phyloP scores from a whole-genome alignment of 192 early-diverging fungal species.

The Coemansia aciculifera region DNA sequence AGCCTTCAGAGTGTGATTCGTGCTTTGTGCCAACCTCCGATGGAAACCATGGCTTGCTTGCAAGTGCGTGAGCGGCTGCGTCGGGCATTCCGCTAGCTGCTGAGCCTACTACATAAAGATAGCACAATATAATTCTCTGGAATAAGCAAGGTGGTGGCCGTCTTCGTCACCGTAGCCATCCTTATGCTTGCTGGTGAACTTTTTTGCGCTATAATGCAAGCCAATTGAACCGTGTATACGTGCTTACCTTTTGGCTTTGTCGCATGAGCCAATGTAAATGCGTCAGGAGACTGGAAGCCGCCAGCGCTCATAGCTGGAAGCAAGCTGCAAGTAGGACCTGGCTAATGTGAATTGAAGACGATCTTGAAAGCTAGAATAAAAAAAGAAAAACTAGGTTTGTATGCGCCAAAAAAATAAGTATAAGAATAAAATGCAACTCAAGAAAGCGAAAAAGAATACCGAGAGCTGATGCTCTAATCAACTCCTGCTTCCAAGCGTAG shows the following conservation, averaged over 20 bases:
- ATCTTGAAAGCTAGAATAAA: not conserved
- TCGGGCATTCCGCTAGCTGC: conserved; percentile 1
- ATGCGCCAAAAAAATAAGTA: not conserved
- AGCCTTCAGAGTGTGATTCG: not conserved
- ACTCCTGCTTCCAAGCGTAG: too few species aligned
- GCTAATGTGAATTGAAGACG: not conserved
- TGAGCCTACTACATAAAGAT: not conserved
- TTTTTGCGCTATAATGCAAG: not conserved
- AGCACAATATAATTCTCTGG: not conserved
- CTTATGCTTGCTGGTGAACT: not conserved
- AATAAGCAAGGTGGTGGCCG: not conserved
- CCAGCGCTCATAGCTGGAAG: conserved; percentile 44
- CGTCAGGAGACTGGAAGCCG: conserved; percentile 36
- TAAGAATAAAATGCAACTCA: not conserved
- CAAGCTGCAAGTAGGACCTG: not conserved
- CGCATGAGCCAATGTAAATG: conserved; percentile 21
- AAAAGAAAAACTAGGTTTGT: not conserved
- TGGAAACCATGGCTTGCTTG: conserved; percentile 6
- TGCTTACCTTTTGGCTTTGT: conserved; percentile 15
- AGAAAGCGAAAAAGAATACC: not conserved
- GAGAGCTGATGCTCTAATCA: too few species aligned
- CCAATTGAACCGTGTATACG: not conserved
- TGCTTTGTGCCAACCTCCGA: not conserved
- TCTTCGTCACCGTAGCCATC: not conserved
- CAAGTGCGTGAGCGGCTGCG: not conserved